Evolutionary conservation across 2,329 filamentous ascomycete species (phyloP), one percentile per base, ranked within the genome.

Genomic region (Lasiodiplodia sp.): DNA sequence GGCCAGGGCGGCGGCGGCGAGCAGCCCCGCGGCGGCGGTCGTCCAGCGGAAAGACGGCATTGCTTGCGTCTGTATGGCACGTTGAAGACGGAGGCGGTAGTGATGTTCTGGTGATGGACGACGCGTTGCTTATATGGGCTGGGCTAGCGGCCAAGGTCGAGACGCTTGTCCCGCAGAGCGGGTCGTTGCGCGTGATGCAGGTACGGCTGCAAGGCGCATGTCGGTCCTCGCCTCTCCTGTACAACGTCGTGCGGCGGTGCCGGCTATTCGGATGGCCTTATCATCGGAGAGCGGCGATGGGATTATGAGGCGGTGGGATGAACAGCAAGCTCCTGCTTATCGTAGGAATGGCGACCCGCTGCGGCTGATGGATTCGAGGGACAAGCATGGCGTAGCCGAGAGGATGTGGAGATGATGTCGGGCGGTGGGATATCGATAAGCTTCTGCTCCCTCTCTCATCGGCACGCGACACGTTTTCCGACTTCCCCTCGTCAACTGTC

Each of bases 231-330:
- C 14, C 14, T 38, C 23, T n/a, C 14, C 16, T 21, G 58, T 21
- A 47, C 44, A 38, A 38, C 44, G 44, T 52, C 31, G 47, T 64
- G 8, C 44, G 44, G 44, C 58, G 44, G 11, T 4, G 28, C 40
- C 44, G 58, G 58, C 28, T 63, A 63, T 51, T 23, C 58, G 58
- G n/a, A 64, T 12, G 31, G 16, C 12, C 60, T 64, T 38, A 64
- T 64, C 60, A 64, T 64, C 44, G 47, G 60, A 64, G 60, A 49
- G 60, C 60, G 60, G 60, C 60, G 60, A 64, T 21, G 47, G 12
- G 31, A 12, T 1, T 8, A 34, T 16, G n/a, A 38, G 18, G 31
- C n/a, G n/a, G 28, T 37, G 18, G 23, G 44, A 38, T 52, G 31
- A 14, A 38, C 5, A 23, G 55, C 1, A 23, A 57, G 60, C 57